Evolutionary conservation across 2,329 filamentous ascomycete genomes (phyloP), one percentile per base, ranked within the genome.

Genomic region (Ophiostoma ips): DNA sequence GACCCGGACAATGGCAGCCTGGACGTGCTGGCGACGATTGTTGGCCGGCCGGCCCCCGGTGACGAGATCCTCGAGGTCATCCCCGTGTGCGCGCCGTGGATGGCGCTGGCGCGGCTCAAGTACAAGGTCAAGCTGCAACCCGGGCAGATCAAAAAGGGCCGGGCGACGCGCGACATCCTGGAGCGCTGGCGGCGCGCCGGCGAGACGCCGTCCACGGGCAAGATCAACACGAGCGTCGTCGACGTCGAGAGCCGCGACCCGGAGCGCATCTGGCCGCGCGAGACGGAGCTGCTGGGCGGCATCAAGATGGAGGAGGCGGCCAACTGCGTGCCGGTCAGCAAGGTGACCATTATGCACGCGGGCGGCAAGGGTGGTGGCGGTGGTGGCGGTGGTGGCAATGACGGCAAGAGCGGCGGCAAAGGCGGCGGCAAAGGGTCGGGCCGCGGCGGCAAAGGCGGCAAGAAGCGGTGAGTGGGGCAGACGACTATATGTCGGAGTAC

Each of bases 81-180:
- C 2, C 75, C 78, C 1, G 67, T 83, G 3, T 83, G 81, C 58
- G 81, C 76, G 5, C 81, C 81, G 2, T 84, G 79, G 72, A 68
- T 65, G 21, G 79, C 81, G 2, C 66, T 84, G 56, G 71, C 66
- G 2, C 77, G 76, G 50, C 85, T 84, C 67, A 95, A 95, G 67
- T 96, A 95, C 71, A 94, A 94, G 66, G 86, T 82, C 49, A 98
- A 98, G 70, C 66, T 98, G 58, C 92, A 96, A 66, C 92, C 92
- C 0, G 92, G 92, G 0, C 68, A 80, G 0, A 75, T 83, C 55
- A 98, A 96, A 73, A 95, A 95, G 68, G 90, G 92, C 10, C 96
- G 95, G 63, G 89, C 88, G 0, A 80, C 95, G 45, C 87, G 86
- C 63, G 90, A 96, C 65, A 83, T 96, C 31, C 66, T 96, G n/a